Base-by-base conservation (phyloP, 148 eudicot species). In the Polygonum aviculare region DNA sequence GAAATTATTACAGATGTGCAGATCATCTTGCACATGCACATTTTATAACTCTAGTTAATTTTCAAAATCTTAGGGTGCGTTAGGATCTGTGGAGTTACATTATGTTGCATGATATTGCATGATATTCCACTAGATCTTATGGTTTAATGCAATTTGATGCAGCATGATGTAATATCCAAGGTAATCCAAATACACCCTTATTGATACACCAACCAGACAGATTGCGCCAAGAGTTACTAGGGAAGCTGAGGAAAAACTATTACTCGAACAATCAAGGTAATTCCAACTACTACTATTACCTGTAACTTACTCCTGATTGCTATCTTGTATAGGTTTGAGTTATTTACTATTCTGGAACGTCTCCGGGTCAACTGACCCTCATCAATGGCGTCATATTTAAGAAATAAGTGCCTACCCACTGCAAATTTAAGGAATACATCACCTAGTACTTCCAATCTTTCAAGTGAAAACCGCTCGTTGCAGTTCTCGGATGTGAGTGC, bases 361-460 rank as follows among this genome's bases (percentile, higher is more conserved):
- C 81, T 93, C 76, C 89, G 85, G 41, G 97, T 93, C 76, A 95
- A 85, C 81, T 90, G 97, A 75, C 99, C 99, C 85, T 95, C 99
- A 76, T 95, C 99, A 71, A 85, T 84, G 77, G 93, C 72, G 75
- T 79, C 86, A 75, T 95, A 79, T 81, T 79, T 80, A 57, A 95
- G 93, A 83, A 95, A 95, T 49, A 95, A 86, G 77, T 88, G 93
- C 54, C 99, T 84, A 31, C 93, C 94, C 75, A 91, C 99, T 10
- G 89, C 94, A 86, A 95, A 95, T 84, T 95, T 95, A 45, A 95
- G 97, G 81, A 95, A 95, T 52, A 94, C 96, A 80, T 95, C 99
- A 18, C 99, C 99, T 59, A 95, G 97, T 75, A 95, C 90, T 86
- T 95, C 99, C 80, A 95, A 96, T 77, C 99, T 93, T 84, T 95